Percentiles rank a stretch among this genome's conserved stretches.
phyloP scores from a whole-genome alignment of 768 basidiomycete genomes.

The Rhodotorula sphaerocarpa region DNA sequence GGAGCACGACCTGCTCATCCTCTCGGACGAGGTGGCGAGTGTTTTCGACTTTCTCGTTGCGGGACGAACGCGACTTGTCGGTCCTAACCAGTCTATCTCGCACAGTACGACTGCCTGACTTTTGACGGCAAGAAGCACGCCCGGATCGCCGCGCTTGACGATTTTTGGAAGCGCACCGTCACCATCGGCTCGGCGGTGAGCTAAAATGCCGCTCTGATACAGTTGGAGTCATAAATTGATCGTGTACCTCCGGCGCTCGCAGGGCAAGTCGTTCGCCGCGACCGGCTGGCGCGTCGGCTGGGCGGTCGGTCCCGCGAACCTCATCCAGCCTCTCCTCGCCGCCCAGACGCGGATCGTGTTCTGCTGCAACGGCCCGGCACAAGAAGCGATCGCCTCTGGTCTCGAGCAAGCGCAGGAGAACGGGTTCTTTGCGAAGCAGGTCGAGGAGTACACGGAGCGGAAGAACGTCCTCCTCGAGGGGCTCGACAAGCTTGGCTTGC shows the following conservation, averaged over 20 bases:
- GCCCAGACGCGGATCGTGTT: conserved; percentile 87
- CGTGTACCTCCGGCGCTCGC: neutral
- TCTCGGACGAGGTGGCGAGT: conserved; percentile 92
- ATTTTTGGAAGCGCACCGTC: conserved; percentile 97
- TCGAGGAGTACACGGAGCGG: conserved; percentile 69
- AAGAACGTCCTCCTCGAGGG: conserved; percentile 62
- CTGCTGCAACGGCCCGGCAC: conserved; percentile 48
- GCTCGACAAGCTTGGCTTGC: conserved; percentile 60
- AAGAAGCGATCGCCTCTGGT: conserved; percentile 58
- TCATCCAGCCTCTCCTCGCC: conserved; percentile 54
- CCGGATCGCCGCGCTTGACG: conserved; percentile 85
- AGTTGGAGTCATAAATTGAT: no score
- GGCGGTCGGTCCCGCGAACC: conserved; percentile 66
- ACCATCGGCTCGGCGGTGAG: conserved; percentile 56
- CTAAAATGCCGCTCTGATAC: no score
- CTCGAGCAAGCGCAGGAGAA: conserved; percentile 69
- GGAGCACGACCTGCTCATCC: conserved; percentile 83
- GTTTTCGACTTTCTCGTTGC: neutral
- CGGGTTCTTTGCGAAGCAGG: conserved; percentile 69
- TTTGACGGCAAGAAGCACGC: conserved; percentile 76
- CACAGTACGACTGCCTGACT: conserved; percentile 86
- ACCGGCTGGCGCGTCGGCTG: conserved; percentile 98
- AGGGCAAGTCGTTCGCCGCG: conserved; percentile 66
- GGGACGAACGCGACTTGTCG: neutral
- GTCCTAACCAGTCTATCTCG: conserved; percentile 9